Conservation (phyloP, 2,329 filamentous ascomycete species). For the Beauveria sp. region DNA sequence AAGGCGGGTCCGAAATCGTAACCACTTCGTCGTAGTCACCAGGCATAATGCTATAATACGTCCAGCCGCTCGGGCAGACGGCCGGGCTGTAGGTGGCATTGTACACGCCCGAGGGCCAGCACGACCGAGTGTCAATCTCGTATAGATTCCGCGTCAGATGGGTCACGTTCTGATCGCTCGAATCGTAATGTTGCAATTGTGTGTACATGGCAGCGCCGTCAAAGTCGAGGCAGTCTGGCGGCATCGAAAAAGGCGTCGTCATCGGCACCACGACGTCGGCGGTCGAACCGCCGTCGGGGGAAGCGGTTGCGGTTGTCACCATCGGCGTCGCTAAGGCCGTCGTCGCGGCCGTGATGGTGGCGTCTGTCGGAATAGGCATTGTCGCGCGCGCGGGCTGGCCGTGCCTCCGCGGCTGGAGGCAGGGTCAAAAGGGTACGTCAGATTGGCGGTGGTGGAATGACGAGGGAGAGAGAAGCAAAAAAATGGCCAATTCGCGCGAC, state of each 20-base stretch:
- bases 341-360: background rate
- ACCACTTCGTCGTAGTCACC: background rate
- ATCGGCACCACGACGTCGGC: background rate
- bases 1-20: background rate
- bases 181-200: background rate
- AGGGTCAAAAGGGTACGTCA: background rate
- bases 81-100: background rate
- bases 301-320: background rate
- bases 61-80: constrained; percentile 9
- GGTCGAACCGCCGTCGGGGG: background rate
- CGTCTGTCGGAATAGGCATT: background rate
- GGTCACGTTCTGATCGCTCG: background rate
- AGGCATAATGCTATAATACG: constrained; percentile 2
- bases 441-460: background rate
- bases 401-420: background rate
- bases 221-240: background rate
- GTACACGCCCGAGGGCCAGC: background rate
- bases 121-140: background rate
- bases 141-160: background rate
- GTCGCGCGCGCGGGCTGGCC: background rate
- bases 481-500: background rate
- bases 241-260: constrained; percentile 5
- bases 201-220: background rate
- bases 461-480: background rate
- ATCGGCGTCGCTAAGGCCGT: background rate